A percentile compares a stretch with the other conserved stretches of the same genome.
Evolutionary conservation across 306 rosid species (phyloP).

Genomic region (Arachis hypogaea): DNA sequence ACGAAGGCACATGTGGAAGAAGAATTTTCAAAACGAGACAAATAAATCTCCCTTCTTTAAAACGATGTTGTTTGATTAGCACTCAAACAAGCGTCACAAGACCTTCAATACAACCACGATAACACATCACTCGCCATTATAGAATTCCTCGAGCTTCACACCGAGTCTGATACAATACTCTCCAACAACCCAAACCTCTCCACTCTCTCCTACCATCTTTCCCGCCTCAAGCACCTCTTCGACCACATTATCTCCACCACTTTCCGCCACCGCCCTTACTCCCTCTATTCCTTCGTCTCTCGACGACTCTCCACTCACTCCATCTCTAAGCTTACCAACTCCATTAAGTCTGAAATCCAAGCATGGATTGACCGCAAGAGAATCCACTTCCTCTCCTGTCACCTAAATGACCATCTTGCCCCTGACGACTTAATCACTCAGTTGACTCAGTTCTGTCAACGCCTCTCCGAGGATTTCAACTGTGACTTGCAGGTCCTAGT

Average conservation of each 20-base stretch:
- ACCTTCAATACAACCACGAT: constrained; percentile 48
- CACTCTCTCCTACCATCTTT: constrained; percentile 58
- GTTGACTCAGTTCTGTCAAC: constrained; percentile 56
- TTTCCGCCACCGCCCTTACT: constrained; percentile 42
- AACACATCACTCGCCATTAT: constrained; percentile 62
- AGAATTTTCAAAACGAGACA: no score
- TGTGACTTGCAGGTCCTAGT: constrained; percentile 70
- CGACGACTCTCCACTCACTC: constrained; percentile 70
- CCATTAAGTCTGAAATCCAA: constrained; percentile 76
- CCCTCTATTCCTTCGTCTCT: constrained; percentile 59
- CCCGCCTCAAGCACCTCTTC: constrained; percentile 57
- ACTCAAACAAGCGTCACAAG: constrained; percentile 36
- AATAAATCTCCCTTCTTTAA: no score
- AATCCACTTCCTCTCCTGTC: constrained; percentile 42
- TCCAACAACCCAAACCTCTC: constrained; percentile 62
- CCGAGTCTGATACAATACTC: constrained; percentile 46
- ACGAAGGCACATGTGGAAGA: no score
- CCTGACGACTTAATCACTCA: constrained; percentile 45
- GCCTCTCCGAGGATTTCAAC: constrained; percentile 66
- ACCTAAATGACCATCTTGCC: constrained; percentile 27
- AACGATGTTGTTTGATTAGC: no score
- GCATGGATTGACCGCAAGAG: constrained; percentile 88
- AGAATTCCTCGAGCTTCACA: constrained; percentile 71
- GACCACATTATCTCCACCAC: constrained; percentile 2
- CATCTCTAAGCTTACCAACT: constrained; percentile 62